phyloP scores from a whole-genome alignment of 2,329 filamentous ascomycete species.

The Domatiomyces globalis region DNA sequence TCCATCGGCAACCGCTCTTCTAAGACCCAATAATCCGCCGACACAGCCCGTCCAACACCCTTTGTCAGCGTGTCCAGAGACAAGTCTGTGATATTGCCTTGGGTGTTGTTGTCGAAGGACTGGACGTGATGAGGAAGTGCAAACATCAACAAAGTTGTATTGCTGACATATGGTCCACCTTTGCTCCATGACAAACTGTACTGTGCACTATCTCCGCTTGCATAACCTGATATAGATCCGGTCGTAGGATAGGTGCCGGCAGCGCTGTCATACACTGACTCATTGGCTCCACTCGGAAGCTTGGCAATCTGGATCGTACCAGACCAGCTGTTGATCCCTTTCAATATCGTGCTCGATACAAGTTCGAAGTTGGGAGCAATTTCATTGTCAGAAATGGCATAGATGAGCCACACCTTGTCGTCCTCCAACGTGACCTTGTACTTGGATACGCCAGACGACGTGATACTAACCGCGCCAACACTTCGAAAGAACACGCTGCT shows the following conservation, averaged over 20 bases:
- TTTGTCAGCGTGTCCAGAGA: constrained; percentile 71
- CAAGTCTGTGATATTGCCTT: constrained; percentile 37
- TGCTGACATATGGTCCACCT: constrained; percentile 44
- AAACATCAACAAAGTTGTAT: constrained; percentile 58
- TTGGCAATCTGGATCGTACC: constrained; percentile 77
- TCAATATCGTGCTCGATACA: constrained; percentile 49
- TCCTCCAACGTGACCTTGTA: constrained; percentile 62
- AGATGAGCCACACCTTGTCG: constrained; percentile 63
- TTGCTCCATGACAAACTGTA: constrained; percentile 67
- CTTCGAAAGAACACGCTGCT: constrained; percentile 60
- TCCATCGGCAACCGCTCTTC: constrained; percentile 56
- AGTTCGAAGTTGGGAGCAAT: constrained; percentile 51
- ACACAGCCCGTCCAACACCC: constrained; percentile 58
- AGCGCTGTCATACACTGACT: constrained; percentile 59
- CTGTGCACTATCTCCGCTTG: constrained; percentile 44
- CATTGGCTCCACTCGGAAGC: constrained; percentile 47
- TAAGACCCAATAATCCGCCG: constrained; percentile 64
- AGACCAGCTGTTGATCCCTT: constrained; percentile 53
- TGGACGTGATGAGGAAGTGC: constrained; percentile 73
- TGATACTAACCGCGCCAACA: constrained; percentile 40
- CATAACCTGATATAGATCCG: constrained; percentile 50
- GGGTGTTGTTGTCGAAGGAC: constrained; percentile 52
- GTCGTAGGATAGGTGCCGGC: constrained; percentile 60
- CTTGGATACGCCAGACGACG: constrained; percentile 55
- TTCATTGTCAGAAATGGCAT: constrained; percentile 49